Evolutionary conservation across 2,329 filamentous ascomycete species (phyloP).

Genomic region (Atkinsonella hypoxylon): DNA sequence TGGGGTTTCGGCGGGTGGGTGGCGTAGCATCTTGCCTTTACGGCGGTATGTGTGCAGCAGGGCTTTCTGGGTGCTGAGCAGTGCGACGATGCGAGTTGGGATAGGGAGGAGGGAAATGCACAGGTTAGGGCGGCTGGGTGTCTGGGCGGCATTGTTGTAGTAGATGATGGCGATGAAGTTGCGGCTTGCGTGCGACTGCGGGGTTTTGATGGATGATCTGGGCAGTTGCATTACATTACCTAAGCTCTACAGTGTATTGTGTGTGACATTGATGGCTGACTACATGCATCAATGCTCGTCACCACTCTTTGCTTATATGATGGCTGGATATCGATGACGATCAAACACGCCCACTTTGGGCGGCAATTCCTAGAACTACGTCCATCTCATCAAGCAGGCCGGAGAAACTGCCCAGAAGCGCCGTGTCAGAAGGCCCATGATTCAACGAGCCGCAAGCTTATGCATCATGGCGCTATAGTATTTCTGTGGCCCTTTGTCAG

Average conservation of each 20-base stretch:
- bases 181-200: no score
- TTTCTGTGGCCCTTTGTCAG: background rate
- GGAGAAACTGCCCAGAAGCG: no score
- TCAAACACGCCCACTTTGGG: no score
- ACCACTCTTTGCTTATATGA: no score
- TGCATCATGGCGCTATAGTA: background rate
- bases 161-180: background rate
- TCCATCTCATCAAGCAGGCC: no score
- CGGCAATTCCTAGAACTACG: no score
- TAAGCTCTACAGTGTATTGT: no score
- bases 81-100: background rate
- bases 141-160: background rate
- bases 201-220: no score
- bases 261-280: no score
- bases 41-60: background rate
- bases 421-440: background rate
- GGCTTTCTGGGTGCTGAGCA: background rate
- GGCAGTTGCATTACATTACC: no score
- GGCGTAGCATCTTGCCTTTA: slow-evolving; percentile 1
- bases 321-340: no score
- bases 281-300: no score
- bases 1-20: background rate
- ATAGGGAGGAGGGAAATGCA: background rate
- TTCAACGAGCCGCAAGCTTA: background rate
- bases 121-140: background rate